Base-by-base conservation (phyloP, 2,329 filamentous ascomycete species). In the Beauveria bassiana region DNA sequence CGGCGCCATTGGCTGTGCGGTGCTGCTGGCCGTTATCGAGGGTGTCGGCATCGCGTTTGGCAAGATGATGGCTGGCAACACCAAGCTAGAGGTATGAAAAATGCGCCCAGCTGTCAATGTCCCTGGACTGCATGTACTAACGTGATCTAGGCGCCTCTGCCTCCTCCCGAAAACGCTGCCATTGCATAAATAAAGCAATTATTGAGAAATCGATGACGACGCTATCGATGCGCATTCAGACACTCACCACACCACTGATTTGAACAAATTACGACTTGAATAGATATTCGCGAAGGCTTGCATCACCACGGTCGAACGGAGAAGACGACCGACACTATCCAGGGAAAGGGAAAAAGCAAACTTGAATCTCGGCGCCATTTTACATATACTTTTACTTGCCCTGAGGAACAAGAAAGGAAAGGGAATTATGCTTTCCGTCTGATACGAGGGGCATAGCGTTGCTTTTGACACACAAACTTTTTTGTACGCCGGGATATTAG, bases 21-120 rank as follows among this genome's bases (percentile, higher is more conserved):
- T 96, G 66, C 84, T 99, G 70, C 81, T 99, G 51, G 95, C 91
- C 56, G 93, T 99, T 66, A 98, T 99, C 66, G 93, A 99, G 77
- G 93, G 95, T 70, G 95, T 98, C 61, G 93, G 93, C 69, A 98
- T 99, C 72, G 93, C 90, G 9, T 93, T 97, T 79, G 89, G 92
- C 75, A 88, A 93, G 75, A 92, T 96, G 88, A 90, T 96, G 84
- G 90, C 93, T 42, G 90, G 92, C 65, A 89, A 88, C 74, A 96
- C 91, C 66, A 88, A 88, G 78, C 79, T 96, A 68, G 91, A 96
- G 78, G 86, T 88, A 70, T 24, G 54, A 47, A 3, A 3, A 3
- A 34, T 34, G 14, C 22, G 16, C 16, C 28, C 6, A 18, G n/a
- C 40, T 18, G 5, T 9, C 31, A 14, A 18, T 10, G 28, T 9